Percentiles rank a stretch among this genome's conserved stretches.
These are phyloP conservation scores for Trametes pubescens DNA, from an alignment of 1,284 basidiomycete species.

Conservation along the genomic window DNA sequence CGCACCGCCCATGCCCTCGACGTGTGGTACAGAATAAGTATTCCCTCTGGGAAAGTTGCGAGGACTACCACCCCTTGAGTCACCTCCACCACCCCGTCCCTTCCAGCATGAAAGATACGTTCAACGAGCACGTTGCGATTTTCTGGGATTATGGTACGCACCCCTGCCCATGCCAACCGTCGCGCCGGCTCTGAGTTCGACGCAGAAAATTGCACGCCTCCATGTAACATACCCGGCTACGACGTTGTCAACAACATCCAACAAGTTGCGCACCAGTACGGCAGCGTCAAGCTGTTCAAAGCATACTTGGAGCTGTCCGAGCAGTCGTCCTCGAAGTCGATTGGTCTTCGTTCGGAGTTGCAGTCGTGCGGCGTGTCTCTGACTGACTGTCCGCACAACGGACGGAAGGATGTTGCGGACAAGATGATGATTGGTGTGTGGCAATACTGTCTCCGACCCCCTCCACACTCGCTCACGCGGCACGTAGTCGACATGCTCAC, in stretches of 20 bases:
- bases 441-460: conserved; percentile 32
- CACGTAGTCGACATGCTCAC: conserved; percentile 65
- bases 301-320: conserved; percentile 59
- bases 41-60: not conserved
- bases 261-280: conserved; percentile 40
- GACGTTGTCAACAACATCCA: conserved; percentile 43
- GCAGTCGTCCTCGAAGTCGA: conserved; percentile 42
- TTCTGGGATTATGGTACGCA: conserved; percentile 68
- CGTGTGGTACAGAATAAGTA: conserved; percentile 23
- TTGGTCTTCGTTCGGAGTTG: conserved; percentile 56
- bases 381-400: conserved; percentile 55
- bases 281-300: conserved; percentile 47
- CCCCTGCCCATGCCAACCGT: not conserved
- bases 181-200: not conserved
- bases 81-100: not conserved
- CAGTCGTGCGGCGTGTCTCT: conserved; percentile 49
- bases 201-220: conserved; percentile 61
- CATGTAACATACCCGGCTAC: conserved; percentile 55
- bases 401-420: conserved; percentile 51
- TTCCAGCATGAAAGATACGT: conserved; percentile 8
- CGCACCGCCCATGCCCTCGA: conserved; percentile 30
- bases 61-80: not conserved
- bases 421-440: conserved; percentile 51
- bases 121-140: conserved; percentile 41
- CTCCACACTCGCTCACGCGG: not conserved